Evolutionary conservation across 306 rosid genomes (phyloP).

Genomic region (Carpinus fangiana): DNA sequence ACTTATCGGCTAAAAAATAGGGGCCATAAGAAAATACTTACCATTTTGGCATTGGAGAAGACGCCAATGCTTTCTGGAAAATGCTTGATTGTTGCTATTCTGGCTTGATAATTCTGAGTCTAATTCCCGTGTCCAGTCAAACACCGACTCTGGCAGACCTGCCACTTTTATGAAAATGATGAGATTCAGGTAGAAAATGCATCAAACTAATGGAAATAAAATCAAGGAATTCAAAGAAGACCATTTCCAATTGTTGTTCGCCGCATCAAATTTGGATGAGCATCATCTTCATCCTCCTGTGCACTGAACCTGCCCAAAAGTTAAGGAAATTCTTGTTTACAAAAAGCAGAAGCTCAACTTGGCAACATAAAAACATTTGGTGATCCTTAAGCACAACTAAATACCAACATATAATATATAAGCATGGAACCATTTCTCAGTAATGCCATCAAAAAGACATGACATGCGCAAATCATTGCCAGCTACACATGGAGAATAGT

Average conservation of each 20-base stretch:
- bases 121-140: constrained; percentile 90
- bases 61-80: constrained; percentile 96
- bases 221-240: constrained; percentile 34
- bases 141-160: constrained; percentile 89
- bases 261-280: constrained; percentile 65
- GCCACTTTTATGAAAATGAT: constrained; percentile 34
- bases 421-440: constrained; percentile 12
- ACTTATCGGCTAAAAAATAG: constrained; percentile 22
- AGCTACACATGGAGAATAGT: constrained; percentile 15
- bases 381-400: not conserved
- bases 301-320: constrained; percentile 73
- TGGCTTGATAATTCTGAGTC: constrained; percentile 82
- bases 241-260: constrained; percentile 98
- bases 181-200: constrained; percentile 25
- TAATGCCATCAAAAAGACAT: constrained; percentile 15
- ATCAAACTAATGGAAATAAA: constrained; percentile 25
- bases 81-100: constrained; percentile 79
- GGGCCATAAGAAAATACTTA: constrained; percentile 23
- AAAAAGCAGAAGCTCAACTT: constrained; percentile 13
- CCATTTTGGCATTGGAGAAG: constrained; percentile 96
- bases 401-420: constrained; percentile 1
- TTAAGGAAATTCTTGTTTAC: constrained; percentile 9
- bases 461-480: constrained; percentile 23
- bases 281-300: constrained; percentile 95
- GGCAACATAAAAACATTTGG: not conserved